These are phyloP conservation scores for Brachypodium distachyon DNA, from an alignment of 202 grass and related monocot genomes.

Conservation along the genomic window DNA sequence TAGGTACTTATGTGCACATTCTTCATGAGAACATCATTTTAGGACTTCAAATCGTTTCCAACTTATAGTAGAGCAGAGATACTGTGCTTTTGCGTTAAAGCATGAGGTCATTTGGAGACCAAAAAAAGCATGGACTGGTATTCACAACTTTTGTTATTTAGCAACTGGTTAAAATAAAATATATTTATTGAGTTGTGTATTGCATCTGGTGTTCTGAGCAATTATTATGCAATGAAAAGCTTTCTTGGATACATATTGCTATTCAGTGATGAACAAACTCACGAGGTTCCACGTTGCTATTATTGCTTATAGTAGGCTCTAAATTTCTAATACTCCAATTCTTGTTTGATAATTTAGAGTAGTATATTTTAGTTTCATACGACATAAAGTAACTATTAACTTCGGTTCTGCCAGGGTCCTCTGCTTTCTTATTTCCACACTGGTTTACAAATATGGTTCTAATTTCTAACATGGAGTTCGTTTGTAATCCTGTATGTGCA, in stretches of 20 bases:
- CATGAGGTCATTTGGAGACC: neutral
- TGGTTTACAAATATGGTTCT: neutral
- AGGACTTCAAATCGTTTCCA: neutral
- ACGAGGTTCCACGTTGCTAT: neutral
- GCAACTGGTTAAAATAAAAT: neutral
- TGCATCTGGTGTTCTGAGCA: neutral
- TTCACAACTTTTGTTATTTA: neutral
- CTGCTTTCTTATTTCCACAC: neutral
- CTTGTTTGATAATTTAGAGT: neutral
- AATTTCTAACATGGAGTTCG: neutral
- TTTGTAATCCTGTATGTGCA: neutral
- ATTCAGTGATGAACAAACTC: neutral
- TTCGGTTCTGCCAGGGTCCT: neutral
- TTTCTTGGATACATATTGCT: neutral
- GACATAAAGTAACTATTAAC: neutral
- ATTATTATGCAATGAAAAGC: neutral
- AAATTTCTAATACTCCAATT: neutral
- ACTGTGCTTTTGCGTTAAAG: neutral
- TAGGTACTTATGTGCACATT: constrained; percentile 17
- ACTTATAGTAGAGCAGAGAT: neutral
- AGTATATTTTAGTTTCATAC: neutral
- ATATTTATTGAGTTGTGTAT: neutral
- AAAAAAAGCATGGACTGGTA: neutral
- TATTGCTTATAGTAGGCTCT: neutral
- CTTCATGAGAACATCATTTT: neutral